Base-by-base conservation (phyloP, 805 yeast species). In the Debaryomyces hansenii region DNA sequence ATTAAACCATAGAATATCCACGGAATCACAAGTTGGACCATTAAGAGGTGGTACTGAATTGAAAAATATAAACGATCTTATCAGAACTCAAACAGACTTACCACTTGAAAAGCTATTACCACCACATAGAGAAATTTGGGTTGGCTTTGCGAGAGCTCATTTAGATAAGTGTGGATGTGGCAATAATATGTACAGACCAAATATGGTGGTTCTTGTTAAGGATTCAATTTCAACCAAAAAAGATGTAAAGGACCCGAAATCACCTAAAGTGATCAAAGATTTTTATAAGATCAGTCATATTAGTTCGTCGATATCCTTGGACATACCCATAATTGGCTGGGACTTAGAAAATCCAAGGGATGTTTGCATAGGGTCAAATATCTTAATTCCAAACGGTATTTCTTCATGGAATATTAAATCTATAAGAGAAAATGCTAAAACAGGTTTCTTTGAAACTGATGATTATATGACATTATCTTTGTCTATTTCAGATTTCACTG, bases 61-160 rank as follows among this genome's bases (percentile, higher is more conserved):
- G 55, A 42, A 63, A 8, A 66, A 58, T 41, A 28, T 61, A 20
- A 56, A 56, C 33, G 55, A 54, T 28, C 45, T 51, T 7, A 44
- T 55, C 8, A 38, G 44, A 33, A 51, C 40, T 37, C 57, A 40
- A 39, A 58, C 41, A 46, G 51, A 51, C 39, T 59, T 40, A 44
- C 49, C 44, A 33, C 45, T 46, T 16, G 29, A 41, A n/a, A 44
- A 42, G 4, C 38, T 41, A 21, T 51, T 66, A 1, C 63, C 66
- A 4, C 36, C 37, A 11, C 57, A 59, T 4, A 47, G 72, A 39
- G 72, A 70, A 46, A 54, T 70, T 5, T 70, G 69, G 69, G 44
- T 68, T 4, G 74, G 74, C 1, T 65, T 71, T 48, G 73, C 75
- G 4, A 52, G 75, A 41, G 74, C 75, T 3, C 75, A 72, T 45